Evolutionary conservation across 176 grass and related monocot genomes (phyloP).

Genomic region (Rhynchospora pubera): DNA sequence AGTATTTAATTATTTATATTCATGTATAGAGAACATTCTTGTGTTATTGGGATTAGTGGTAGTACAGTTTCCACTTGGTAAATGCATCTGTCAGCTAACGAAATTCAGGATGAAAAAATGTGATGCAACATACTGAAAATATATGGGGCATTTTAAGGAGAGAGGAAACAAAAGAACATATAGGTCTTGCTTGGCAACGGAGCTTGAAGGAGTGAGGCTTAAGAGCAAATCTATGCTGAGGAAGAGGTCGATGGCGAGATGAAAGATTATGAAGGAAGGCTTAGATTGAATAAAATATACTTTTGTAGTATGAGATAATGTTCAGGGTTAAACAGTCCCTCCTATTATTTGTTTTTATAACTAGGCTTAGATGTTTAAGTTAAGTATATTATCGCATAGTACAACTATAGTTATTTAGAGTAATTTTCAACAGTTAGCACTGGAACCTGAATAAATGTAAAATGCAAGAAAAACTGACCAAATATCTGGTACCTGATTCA

Average conservation of each 20-base stretch:
- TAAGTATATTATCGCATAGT: neutral
- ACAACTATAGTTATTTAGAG: neutral
- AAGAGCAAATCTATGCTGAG: neutral
- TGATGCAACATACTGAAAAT: neutral
- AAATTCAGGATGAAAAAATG: neutral
- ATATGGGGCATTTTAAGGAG: neutral
- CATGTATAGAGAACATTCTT: neutral
- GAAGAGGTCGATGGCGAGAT: neutral
- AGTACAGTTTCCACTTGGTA: neutral
- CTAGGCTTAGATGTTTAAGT: neutral
- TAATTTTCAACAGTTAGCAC: neutral
- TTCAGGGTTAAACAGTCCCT: neutral
- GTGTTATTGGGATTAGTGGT: slow-evolving; percentile 6
- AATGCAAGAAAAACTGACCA: no score
- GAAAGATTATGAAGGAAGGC: neutral
- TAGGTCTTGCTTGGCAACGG: neutral
- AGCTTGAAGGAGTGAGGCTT: neutral
- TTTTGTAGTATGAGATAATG: neutral
- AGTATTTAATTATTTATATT: neutral
- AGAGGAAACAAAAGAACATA: neutral
- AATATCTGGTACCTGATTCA: no score
- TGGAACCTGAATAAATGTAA: no score
- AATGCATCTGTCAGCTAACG: neutral
- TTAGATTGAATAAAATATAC: neutral
- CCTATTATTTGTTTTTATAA: neutral